phyloP scores from a whole-genome alignment of 2,329 filamentous ascomycete species.

The Aschersonia sp. region DNA sequence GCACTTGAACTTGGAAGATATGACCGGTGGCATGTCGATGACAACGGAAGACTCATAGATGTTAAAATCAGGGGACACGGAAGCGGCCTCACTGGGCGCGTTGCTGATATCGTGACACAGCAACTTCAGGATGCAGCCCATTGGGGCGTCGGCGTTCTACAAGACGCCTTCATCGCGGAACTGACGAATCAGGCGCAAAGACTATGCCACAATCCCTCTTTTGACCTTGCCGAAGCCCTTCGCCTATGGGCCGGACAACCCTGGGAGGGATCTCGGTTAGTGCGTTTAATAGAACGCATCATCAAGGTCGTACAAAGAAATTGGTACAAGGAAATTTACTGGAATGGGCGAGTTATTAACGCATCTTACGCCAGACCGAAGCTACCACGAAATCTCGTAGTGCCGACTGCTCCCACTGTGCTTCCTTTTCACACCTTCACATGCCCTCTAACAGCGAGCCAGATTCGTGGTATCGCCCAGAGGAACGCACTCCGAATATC shows the following conservation, averaged over 20 bases:
- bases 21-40: conserved; percentile 89
- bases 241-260: conserved; percentile 54
- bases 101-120: conserved; percentile 78
- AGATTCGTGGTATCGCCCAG: conserved; percentile 88
- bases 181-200: conserved; percentile 31
- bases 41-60: conserved; percentile 69
- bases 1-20: conserved; percentile 56
- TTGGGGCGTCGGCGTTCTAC: conserved; percentile 68
- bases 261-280: conserved; percentile 79
- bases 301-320: conserved; percentile 65
- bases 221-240: conserved; percentile 26
- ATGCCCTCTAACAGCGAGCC: conserved; percentile 77
- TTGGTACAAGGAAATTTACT: conserved; percentile 76
- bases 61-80: conserved; percentile 43
- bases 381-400: conserved; percentile 55
- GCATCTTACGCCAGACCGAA: conserved; percentile 55
- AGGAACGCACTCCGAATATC: conserved; percentile 89
- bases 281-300: conserved; percentile 73
- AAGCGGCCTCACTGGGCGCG: conserved; percentile 77
- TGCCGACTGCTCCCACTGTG: conserved; percentile 84
- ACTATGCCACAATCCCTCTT: conserved; percentile 19
- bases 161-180: conserved; percentile 34
- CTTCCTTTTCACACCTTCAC: conserved; percentile 97
- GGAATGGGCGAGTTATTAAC: conserved; percentile 39
- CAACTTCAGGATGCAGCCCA: conserved; percentile 74